Evolutionary conservation across 2,329 filamentous ascomycete genomes (phyloP), one percentile per base, ranked within the genome.

Genomic region (Raffaelea deltoideospora): DNA sequence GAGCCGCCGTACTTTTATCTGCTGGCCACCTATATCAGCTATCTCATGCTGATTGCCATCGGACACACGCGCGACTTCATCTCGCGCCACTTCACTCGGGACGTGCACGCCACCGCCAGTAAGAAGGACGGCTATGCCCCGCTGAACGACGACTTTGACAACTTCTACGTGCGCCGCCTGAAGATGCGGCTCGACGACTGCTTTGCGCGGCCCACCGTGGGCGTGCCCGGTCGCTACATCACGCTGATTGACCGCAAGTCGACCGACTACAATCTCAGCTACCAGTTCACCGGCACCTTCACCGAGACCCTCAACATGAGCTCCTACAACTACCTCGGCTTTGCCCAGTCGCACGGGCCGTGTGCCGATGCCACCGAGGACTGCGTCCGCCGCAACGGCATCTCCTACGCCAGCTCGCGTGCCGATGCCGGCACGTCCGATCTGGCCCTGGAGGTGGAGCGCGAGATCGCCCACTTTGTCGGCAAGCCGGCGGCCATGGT

Each of bases 291-390:
- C 2, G 90, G 90, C 40, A 93, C 85, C 33, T 79, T 75, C 41
- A 96, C 88, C 1, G 85, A 98, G 59, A 96, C 90, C 0, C 65
- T 98, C 50, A 98, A 98, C 61, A 81, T 98, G 79, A 95, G 88
- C 64, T 98, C 90, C 1, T 98, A 98, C 70, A 98, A 98, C 60
- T 98, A 98, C 55, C 81, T 98, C 19, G 90, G 90, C 31, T 98
- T 98, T 51, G 90, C 90, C 35, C 90, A 98, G 57, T 95, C 90
- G 0, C 87, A 96, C 47, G 90, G 90, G 10, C 88, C 90, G 29
- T 98, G 90, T 53, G 90, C 90, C 33, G 88, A 96, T 55, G 79
- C 83, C 13, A 84, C 88, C 4, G 90, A 98, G 61, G 79, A 87
- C 33, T 74, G 72, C 33, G 76, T 94, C 45, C 77, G 74, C 58